Conservation (phyloP, 2,329 filamentous ascomycete species). For the Monosporascus sp. region DNA sequence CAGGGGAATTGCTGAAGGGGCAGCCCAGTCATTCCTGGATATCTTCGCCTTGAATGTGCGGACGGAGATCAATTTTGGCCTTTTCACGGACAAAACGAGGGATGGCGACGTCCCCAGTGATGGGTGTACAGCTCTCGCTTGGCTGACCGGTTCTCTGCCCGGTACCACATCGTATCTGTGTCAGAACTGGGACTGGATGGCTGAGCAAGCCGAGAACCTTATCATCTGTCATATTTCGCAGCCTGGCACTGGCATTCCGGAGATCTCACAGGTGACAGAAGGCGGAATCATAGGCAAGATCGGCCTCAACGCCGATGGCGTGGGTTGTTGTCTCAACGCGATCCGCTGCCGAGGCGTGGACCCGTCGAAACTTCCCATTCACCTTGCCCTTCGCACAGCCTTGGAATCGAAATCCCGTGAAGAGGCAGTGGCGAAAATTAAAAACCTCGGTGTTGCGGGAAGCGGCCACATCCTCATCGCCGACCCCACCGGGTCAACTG, state of each 20-base stretch:
- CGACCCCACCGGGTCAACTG: slow-evolving; percentile 35
- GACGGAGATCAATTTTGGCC: slow-evolving; percentile 52
- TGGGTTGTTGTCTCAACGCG: slow-evolving; percentile 58
- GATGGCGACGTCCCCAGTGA: slow-evolving; percentile 30
- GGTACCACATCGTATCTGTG: slow-evolving; percentile 32
- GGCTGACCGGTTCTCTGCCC: slow-evolving; percentile 32
- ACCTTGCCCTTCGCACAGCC: slow-evolving; percentile 51
- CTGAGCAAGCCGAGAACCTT: slow-evolving; percentile 43
- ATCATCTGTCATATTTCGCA: slow-evolving; percentile 41
- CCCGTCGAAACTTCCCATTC: slow-evolving; percentile 48
- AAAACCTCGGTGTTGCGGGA: slow-evolving; percentile 39
- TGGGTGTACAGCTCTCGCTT: slow-evolving; percentile 50
- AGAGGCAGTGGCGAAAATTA: slow-evolving; percentile 39
- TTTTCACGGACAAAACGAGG: slow-evolving; percentile 33
- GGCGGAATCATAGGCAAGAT: slow-evolving; percentile 61
- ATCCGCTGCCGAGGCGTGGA: slow-evolving; percentile 53
- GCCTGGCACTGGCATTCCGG: slow-evolving; percentile 31
- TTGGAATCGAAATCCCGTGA: slow-evolving; percentile 45
- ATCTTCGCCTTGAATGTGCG: slow-evolving; percentile 54
- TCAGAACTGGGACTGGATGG: slow-evolving; percentile 60
- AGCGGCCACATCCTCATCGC: slow-evolving; percentile 46
- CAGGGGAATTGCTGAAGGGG: slow-evolving; percentile 48
- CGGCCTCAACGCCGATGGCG: slow-evolving; percentile 53
- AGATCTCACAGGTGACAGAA: slow-evolving; percentile 52
- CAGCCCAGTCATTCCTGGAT: slow-evolving; percentile 38